Evolutionary conservation across 345 rosid species (phyloP).

Genomic region (Triadica sebifera): DNA sequence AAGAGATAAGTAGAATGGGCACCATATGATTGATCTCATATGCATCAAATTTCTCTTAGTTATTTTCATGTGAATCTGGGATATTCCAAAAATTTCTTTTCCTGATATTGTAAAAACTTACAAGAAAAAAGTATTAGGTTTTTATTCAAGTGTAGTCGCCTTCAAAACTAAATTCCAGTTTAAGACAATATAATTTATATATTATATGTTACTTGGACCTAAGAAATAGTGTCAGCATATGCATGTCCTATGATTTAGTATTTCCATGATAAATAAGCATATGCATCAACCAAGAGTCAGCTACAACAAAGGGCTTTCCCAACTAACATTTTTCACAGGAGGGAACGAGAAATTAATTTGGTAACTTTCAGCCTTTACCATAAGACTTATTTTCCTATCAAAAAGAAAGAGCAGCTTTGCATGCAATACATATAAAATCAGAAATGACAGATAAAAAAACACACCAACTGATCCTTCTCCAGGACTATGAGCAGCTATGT

Average conservation of each 20-base stretch:
- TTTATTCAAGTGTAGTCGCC: not conserved
- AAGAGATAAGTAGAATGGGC: not conserved
- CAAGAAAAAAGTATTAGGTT: not conserved
- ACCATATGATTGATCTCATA: not conserved
- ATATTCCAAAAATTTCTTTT: not conserved
- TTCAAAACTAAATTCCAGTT: not conserved
- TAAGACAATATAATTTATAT: not conserved
- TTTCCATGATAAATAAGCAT: not conserved
- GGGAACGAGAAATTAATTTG: not conserved
- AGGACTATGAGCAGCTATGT: conserved; percentile 82
- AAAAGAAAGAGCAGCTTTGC: not conserved
- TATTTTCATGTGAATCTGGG: not conserved
- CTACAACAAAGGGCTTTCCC: not conserved
- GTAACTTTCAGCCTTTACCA: not conserved
- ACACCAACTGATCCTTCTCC: conserved; percentile 94
- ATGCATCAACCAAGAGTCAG: not conserved
- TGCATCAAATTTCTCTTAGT: not conserved
- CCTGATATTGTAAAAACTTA: not conserved
- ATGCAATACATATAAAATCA: not conserved
- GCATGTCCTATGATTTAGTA: not conserved
- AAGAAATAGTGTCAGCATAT: too few species aligned
- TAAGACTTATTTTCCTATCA: not conserved
- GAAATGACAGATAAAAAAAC: conserved; percentile 12
- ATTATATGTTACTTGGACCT: not conserved
- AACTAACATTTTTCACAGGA: not conserved